phyloP scores from a whole-genome alignment of 2,329 filamentous ascomycete species.

The Zasmidium angulare region DNA sequence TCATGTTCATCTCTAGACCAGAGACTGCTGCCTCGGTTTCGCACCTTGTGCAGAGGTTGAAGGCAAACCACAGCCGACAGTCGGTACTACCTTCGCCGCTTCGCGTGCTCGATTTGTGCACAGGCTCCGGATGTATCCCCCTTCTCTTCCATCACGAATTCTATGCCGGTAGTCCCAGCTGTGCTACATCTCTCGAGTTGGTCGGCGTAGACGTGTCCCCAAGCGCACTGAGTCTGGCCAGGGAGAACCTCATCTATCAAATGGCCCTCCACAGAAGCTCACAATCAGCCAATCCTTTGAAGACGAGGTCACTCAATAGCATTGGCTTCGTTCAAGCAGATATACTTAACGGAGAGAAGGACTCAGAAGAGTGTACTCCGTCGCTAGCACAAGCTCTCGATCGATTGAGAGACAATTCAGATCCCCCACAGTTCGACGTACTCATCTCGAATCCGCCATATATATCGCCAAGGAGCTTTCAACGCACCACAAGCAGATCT shows the following conservation, averaged over 20 bases:
- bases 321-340: slow-evolving; percentile 38
- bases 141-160: slow-evolving; percentile 70
- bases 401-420: slow-evolving; percentile 4
- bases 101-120: slow-evolving; percentile 79
- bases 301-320: slow-evolving; percentile 17
- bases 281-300: not conserved
- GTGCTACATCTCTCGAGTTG: slow-evolving; percentile 47
- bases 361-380: slow-evolving; percentile 1
- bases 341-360: slow-evolving; percentile 22
- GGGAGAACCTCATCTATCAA: slow-evolving; percentile 53
- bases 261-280: slow-evolving; percentile 44
- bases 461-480: slow-evolving; percentile 67
- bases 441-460: slow-evolving; percentile 91
- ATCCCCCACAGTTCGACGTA: slow-evolving; percentile 49
- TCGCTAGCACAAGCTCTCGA: slow-evolving; percentile 16
- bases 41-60: slow-evolving; percentile 27
- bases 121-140: slow-evolving; percentile 86
- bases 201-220: slow-evolving; percentile 72
- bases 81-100: slow-evolving; percentile 38
- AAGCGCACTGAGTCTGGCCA: slow-evolving; percentile 64
- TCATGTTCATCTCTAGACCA: slow-evolving; percentile 36
- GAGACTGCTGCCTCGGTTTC: slow-evolving; percentile 47
- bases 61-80: slow-evolving; percentile 8
- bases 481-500: slow-evolving; percentile 64
- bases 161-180: slow-evolving; percentile 24